phyloP scores from a whole-genome alignment of 2,329 filamentous ascomycete genomes.

The Exophiala viscosa region DNA sequence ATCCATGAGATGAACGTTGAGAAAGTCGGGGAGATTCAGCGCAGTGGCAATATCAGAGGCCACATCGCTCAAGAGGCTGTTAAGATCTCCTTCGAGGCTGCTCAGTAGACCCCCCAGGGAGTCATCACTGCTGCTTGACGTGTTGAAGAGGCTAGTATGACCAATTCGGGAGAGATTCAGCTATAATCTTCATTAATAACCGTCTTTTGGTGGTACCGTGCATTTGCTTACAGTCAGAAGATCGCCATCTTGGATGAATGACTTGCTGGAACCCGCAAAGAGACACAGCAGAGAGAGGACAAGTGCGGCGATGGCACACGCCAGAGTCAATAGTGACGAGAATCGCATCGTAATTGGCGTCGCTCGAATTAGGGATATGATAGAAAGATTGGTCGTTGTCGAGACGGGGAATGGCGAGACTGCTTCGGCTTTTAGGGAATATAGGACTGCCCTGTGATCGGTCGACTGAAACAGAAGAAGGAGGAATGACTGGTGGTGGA shows the following conservation, averaged over 20 bases:
- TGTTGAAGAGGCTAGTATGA: constrained; percentile 32
- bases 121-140: constrained; percentile 32
- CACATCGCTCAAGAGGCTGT: constrained; percentile 37
- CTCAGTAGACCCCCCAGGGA: constrained; percentile 36
- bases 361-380: too few species aligned
- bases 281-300: constrained; percentile 58
- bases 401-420: background rate
- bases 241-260: constrained; percentile 55
- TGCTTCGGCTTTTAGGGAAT: background rate
- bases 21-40: constrained; percentile 58
- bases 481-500: too few species aligned
- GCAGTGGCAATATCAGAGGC: constrained; percentile 42
- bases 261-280: constrained; percentile 56
- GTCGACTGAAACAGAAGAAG: too few species aligned
- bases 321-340: constrained; percentile 48
- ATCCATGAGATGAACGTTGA: constrained; percentile 58
- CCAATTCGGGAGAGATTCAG: constrained; percentile 58
- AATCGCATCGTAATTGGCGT: constrained; percentile 39
- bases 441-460: too few species aligned
- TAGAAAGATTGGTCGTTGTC: background rate
- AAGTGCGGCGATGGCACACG: constrained; percentile 52
- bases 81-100: constrained; percentile 41
- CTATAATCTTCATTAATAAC: constrained; percentile 31
- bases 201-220: background rate
- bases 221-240: constrained; percentile 50